Evolutionary conservation across 345 rosid genomes (phyloP).

Genomic region (Gossypium arboreum): DNA sequence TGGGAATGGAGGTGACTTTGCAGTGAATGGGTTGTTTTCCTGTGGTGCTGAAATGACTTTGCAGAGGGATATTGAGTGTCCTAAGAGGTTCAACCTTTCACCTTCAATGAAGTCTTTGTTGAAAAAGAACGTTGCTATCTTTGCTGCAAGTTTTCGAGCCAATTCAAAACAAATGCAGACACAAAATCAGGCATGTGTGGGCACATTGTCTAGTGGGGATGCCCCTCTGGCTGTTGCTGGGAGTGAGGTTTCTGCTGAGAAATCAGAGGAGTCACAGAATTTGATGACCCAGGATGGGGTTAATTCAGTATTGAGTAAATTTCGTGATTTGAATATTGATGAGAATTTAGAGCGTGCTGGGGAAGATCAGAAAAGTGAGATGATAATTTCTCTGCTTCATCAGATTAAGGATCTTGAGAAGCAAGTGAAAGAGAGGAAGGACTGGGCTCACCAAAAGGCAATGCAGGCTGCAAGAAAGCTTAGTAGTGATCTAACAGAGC

Average conservation of each 20-base stretch:
- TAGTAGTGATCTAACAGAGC: conserved; percentile 74
- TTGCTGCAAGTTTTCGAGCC: conserved; percentile 87
- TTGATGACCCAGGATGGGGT: conserved; percentile 48
- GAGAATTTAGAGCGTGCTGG: conserved; percentile 53
- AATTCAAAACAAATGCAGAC: conserved; percentile 51
- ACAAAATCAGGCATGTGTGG: conserved; percentile 37
- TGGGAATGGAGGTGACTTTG: conserved; percentile 57
- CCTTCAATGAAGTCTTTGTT: conserved; percentile 77
- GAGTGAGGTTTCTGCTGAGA: conserved; percentile 31
- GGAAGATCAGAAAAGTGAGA: conserved; percentile 72
- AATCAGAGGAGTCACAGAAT: conserved; percentile 41
- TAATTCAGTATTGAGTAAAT: conserved; percentile 56
- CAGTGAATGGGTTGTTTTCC: conserved; percentile 47
- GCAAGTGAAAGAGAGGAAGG: conserved; percentile 81
- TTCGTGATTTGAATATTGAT: conserved; percentile 73
- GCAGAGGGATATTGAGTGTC: conserved; percentile 74
- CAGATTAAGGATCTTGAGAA: conserved; percentile 73
- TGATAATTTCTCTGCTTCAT: conserved; percentile 51
- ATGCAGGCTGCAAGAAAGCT: conserved; percentile 95
- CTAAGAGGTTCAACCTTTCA: conserved; percentile 82
- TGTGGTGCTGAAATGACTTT: conserved; percentile 38
- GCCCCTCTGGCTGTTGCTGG: conserved; percentile 26
- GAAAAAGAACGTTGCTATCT: conserved; percentile 80
- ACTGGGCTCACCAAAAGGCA: conserved; percentile 97
- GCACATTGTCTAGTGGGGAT: conserved; percentile 33